phyloP scores from a whole-genome alignment of 2,329 filamentous ascomycete genomes.

The Aspergillus sojae region DNA sequence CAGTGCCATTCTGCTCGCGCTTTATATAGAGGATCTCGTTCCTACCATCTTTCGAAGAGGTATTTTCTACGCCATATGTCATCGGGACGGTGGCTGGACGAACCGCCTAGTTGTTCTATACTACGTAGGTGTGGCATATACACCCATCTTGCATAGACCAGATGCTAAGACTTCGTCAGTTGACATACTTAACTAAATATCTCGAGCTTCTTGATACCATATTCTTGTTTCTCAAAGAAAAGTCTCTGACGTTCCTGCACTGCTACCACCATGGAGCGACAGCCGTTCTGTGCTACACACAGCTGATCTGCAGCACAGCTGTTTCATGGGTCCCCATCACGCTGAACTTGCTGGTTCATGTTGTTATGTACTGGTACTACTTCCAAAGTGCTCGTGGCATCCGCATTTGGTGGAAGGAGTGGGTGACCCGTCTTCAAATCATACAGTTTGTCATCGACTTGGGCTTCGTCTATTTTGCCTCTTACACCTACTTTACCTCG shows the following conservation, averaged over 20 bases:
- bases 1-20: constrained; percentile 73
- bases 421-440: constrained; percentile 96
- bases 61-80: constrained; percentile 84
- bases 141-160: constrained; percentile 40
- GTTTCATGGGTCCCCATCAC: constrained; percentile 93
- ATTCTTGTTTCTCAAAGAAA: constrained; percentile 98
- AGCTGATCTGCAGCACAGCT: constrained; percentile 85
- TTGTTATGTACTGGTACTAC: constrained; percentile 99
- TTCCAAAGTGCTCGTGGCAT: constrained; percentile 95
- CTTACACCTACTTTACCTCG: constrained; percentile 93
- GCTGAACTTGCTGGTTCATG: constrained; percentile 88
- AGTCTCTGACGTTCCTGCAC: constrained; percentile 97
- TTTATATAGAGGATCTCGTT: constrained; percentile 88
- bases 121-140: constrained; percentile 69
- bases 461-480: constrained; percentile 95
- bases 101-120: constrained; percentile 88
- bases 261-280: constrained; percentile 98
- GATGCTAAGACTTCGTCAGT: constrained; percentile 40
- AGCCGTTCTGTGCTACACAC: constrained; percentile 93
- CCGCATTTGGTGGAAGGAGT: constrained; percentile 99
- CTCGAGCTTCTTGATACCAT: constrained; percentile 92
- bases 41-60: constrained; percentile 79
- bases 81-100: constrained; percentile 80
- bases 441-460: constrained; percentile 95
- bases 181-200: constrained; percentile 98